Evolutionary conservation across 495 filamentous ascomycete species (phyloP).

Genomic region (Aspergillus haitiensis): DNA sequence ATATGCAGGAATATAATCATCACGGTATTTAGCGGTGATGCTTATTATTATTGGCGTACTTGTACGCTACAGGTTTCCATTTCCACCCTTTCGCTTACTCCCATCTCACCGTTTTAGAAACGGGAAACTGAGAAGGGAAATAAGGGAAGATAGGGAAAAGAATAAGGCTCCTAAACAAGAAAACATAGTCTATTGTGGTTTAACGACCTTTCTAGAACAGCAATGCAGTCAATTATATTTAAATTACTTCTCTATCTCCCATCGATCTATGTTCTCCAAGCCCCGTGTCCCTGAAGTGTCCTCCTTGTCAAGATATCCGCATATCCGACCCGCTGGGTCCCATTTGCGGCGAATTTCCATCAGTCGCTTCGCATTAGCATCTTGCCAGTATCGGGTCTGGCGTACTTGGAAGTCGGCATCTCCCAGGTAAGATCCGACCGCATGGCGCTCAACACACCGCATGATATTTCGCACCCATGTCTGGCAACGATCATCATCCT

Average conservation of each 20-base stretch:
- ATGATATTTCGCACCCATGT: slow-evolving; percentile 45
- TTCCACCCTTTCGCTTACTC: too few relatives aligned
- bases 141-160: too few relatives aligned
- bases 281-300: slow-evolving; percentile 31
- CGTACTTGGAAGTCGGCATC: slow-evolving; percentile 51
- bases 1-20: too few relatives aligned
- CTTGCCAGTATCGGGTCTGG: slow-evolving; percentile 45
- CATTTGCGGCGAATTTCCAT: slow-evolving; percentile 40
- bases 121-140: too few relatives aligned
- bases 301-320: slow-evolving; percentile 44
- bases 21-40: too few relatives aligned
- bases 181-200: too few relatives aligned
- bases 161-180: too few relatives aligned
- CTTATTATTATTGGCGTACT: too few relatives aligned
- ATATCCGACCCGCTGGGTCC: slow-evolving; percentile 45
- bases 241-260: not conserved
- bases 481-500: slow-evolving; percentile 42
- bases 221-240: too few relatives aligned
- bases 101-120: too few relatives aligned
- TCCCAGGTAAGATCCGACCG: slow-evolving; percentile 51
- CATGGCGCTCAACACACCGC: slow-evolving; percentile 33
- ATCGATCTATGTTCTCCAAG: slow-evolving; percentile 30
- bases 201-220: too few relatives aligned
- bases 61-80: too few relatives aligned
- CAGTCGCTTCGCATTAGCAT: slow-evolving; percentile 30